These are phyloP conservation scores for Boletus vinaceobasis DNA, from an alignment of 768 basidiomycete species.

Conservation along the genomic window DNA sequence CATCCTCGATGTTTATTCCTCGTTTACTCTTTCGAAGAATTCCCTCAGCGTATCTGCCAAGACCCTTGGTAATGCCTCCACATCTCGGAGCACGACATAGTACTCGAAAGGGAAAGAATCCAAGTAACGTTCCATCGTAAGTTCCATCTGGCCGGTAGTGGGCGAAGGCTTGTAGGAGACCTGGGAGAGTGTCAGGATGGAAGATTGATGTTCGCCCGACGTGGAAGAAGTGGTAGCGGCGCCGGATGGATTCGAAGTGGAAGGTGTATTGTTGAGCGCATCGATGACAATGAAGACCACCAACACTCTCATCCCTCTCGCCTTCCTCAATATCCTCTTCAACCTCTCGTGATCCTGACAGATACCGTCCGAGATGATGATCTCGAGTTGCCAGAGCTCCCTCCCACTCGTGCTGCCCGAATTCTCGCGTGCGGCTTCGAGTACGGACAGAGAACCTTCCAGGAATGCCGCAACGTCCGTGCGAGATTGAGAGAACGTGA, in stretches of 20 bases:
- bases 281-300: constrained; percentile 96
- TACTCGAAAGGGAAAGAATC: constrained; percentile 99
- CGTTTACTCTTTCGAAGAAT: constrained; percentile 84
- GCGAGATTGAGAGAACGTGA: constrained; percentile 85
- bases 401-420: constrained; percentile 55
- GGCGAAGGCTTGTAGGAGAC: constrained; percentile 67
- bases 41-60: constrained; percentile 85
- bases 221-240: constrained; percentile 12
- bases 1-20: constrained; percentile 37
- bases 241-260: constrained; percentile 10
- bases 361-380: constrained; percentile 99
- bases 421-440: constrained; percentile 73
- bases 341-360: constrained; percentile 93
- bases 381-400: constrained; percentile 95
- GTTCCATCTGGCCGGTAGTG: constrained; percentile 66
- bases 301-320: constrained; percentile 88
- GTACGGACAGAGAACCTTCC: constrained; percentile 69
- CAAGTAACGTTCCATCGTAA: constrained; percentile 84
- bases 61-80: constrained; percentile 89
- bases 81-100: constrained; percentile 87
- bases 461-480: constrained; percentile 85
- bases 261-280: constrained; percentile 60
- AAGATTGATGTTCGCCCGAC: constrained; percentile 46
- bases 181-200: constrained; percentile 91
- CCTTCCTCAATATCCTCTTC: constrained; percentile 73